Percentiles rank a stretch among this genome's conserved stretches.
Conservation (phyloP, 2,329 filamentous ascomycete genomes). For the Calonectria hongkongensis region DNA sequence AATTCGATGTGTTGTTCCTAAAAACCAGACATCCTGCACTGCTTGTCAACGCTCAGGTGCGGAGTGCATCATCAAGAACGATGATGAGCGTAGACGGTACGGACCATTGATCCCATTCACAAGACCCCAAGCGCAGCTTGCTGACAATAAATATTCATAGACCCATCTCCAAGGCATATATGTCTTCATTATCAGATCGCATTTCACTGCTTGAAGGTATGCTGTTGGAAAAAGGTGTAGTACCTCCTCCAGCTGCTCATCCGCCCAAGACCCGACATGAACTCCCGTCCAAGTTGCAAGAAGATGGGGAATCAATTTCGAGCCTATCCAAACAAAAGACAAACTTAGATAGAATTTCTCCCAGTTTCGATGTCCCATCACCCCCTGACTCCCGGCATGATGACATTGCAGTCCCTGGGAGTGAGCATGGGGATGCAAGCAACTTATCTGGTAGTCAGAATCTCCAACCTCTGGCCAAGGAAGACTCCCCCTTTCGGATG, state of each 20-base stretch:
- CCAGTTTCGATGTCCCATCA: constrained; percentile 54
- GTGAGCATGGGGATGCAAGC: constrained; percentile 49
- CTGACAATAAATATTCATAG: constrained; percentile 56
- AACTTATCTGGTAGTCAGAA: constrained; percentile 46
- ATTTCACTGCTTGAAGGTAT: constrained; percentile 71
- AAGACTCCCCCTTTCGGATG: constrained; percentile 60
- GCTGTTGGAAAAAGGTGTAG: constrained; percentile 69
- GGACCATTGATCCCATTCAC: constrained; percentile 43
- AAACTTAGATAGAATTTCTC: constrained; percentile 41
- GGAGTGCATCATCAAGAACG: constrained; percentile 74
- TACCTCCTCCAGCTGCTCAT: constrained; percentile 70
- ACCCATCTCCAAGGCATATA: constrained; percentile 75
- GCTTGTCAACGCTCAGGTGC: constrained; percentile 71
- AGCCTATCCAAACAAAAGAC: constrained; percentile 35
- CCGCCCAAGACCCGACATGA: constrained; percentile 71
- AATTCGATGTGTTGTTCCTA: constrained; percentile 71
- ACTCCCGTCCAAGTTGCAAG: constrained; percentile 52
- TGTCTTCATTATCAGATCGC: constrained; percentile 73
- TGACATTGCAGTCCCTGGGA: constrained; percentile 55
- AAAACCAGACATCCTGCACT: constrained; percentile 69
- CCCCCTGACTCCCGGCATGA: constrained; percentile 59
- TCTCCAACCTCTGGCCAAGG: constrained; percentile 51
- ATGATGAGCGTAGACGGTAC: constrained; percentile 73
- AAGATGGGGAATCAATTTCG: constrained; percentile 36
- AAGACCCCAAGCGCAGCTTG: constrained; percentile 18